Conservation (phyloP, 148 eudicot genomes). For the Cornus kousa region DNA sequence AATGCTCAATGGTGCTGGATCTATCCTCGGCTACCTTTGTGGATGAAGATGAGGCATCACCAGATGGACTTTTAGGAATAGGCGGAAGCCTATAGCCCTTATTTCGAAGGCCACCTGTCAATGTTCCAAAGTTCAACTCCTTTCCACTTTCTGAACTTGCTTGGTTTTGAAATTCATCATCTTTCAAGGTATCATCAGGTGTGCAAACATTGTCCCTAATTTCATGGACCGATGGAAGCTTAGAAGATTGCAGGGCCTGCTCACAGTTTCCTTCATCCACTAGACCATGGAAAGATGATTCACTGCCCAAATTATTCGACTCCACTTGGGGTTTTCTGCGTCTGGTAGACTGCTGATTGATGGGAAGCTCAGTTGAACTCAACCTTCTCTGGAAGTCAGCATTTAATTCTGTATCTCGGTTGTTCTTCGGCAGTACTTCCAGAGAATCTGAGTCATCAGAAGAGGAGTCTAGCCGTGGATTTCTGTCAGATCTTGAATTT, state of each 20-base stretch:
- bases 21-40: constrained; percentile 19
- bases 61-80: constrained; percentile 25
- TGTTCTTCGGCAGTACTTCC: constrained; percentile 20
- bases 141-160: constrained; percentile 33
- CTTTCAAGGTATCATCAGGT: constrained; percentile 19
- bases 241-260: constrained; percentile 23
- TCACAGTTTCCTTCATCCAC: constrained; percentile 12
- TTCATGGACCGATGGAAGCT: constrained; percentile 7
- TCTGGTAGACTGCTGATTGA: constrained; percentile 17
- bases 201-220: constrained; percentile 11
- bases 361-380: constrained; percentile 16
- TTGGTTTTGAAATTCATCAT: constrained; percentile 23
- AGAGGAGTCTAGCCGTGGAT: constrained; percentile 9
- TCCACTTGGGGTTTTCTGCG: constrained; percentile 14
- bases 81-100: constrained; percentile 46
- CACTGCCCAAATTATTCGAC: constrained; percentile 20
- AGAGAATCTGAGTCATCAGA: constrained; percentile 24
- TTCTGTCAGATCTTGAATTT: constrained; percentile 16
- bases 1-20: constrained; percentile 14
- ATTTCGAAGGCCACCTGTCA: constrained; percentile 72
- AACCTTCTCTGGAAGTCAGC: constrained; percentile 16
- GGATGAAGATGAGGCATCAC: constrained; percentile 23
- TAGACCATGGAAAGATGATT: constrained; percentile 8
- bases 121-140: constrained; percentile 51
- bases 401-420: constrained; percentile 16